Evolutionary conservation across 2,329 filamentous ascomycete species (phyloP).

Genomic region (Alternaria brassicae): DNA sequence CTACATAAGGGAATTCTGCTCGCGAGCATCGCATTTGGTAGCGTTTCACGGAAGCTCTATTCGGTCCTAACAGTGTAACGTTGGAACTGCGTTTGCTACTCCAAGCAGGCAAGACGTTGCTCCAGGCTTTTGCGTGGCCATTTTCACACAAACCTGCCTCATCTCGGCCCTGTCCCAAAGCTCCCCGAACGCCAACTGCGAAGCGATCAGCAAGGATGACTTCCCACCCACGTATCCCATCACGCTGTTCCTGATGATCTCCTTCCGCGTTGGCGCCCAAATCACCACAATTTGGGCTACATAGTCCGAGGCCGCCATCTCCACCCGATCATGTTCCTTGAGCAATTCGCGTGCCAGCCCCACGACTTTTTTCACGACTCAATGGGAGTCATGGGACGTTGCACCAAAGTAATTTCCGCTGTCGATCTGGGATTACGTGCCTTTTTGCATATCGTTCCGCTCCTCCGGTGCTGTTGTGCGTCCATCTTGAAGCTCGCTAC

Average conservation of each 20-base stretch:
- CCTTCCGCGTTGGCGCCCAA: constrained; percentile 19
- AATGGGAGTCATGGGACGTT: constrained; percentile 26
- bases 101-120: constrained; percentile 19
- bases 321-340: constrained; percentile 6
- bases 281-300: constrained; percentile 14
- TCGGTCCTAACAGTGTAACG: constrained; percentile 15
- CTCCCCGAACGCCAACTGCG: constrained; percentile 20
- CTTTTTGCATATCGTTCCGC: constrained; percentile 20
- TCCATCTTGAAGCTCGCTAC: constrained; percentile 15
- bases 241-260: constrained; percentile 29
- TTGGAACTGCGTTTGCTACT: constrained; percentile 20
- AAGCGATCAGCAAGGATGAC: constrained; percentile 33
- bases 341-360: constrained; percentile 14
- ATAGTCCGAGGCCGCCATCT: constrained; percentile 5
- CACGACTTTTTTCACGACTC: constrained; percentile 18
- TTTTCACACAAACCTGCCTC: constrained; percentile 17
- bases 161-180: constrained; percentile 17
- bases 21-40: constrained; percentile 34
- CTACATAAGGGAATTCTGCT: constrained; percentile 35
- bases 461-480: constrained; percentile 25
- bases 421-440: constrained; percentile 22
- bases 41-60: constrained; percentile 35
- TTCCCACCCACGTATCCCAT: constrained; percentile 20
- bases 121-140: constrained; percentile 23
- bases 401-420: constrained; percentile 22